Evolutionary conservation across 805 yeast genomes (phyloP).

Genomic region (Ogataea angusta): DNA sequence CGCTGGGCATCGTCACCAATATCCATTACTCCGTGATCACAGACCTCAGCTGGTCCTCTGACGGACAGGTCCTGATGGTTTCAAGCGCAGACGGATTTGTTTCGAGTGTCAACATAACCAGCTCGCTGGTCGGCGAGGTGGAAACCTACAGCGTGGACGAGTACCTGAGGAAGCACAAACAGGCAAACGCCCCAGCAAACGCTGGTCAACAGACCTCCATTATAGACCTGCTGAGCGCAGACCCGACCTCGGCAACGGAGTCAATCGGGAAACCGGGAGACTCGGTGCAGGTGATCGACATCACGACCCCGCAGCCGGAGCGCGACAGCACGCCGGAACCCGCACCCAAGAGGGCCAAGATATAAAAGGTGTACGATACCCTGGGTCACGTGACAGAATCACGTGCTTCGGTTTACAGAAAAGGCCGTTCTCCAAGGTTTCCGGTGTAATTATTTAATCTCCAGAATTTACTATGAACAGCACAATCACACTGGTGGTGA

Average conservation of each 20-base stretch:
- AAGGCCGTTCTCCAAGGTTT: not conserved
- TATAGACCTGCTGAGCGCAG: not conserved
- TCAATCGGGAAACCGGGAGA: slow-evolving; percentile 8
- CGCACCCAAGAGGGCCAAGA: slow-evolving; percentile 1
- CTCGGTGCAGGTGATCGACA: slow-evolving; percentile 9
- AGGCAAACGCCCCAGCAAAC: too few species aligned
- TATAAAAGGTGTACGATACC: not conserved
- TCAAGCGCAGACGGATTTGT: slow-evolving; percentile 94
- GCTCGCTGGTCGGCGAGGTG: slow-evolving; percentile 54
- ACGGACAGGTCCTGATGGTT: slow-evolving; percentile 66
- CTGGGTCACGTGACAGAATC: not conserved
- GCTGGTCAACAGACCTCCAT: not conserved
- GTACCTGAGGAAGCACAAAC: not conserved
- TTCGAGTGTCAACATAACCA: slow-evolving; percentile 57
- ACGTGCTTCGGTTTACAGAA: not conserved
- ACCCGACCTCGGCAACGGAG: not conserved
- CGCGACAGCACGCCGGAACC: not conserved
- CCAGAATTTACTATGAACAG: slow-evolving; percentile 16
- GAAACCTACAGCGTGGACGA: slow-evolving; percentile 17
- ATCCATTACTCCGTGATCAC: slow-evolving; percentile 88
- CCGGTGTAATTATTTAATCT: not conserved
- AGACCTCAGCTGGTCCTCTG: slow-evolving; percentile 79
- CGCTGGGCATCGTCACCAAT: slow-evolving; percentile 72
- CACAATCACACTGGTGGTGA: slow-evolving; percentile 50
- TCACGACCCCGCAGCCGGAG: slow-evolving; percentile 1